These are phyloP conservation scores for Fusarium sp. DNA, from an alignment of 2,329 filamentous ascomycete species.

Conservation along the genomic window DNA sequence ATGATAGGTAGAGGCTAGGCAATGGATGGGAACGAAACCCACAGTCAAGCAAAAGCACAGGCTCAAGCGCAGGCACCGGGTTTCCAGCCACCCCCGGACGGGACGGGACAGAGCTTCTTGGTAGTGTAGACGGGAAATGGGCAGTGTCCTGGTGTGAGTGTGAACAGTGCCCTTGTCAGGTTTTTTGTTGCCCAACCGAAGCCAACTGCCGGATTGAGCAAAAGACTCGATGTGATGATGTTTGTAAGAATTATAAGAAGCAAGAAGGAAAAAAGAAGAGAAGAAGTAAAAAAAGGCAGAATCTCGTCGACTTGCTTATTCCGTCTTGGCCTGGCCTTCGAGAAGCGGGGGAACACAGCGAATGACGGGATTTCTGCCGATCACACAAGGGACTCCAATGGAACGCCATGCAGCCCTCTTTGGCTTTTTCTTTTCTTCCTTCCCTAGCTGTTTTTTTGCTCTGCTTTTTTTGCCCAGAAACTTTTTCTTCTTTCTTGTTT, in stretches of 20 bases:
- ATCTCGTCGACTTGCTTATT: slow-evolving; percentile 17
- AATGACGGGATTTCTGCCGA: slow-evolving; percentile 33
- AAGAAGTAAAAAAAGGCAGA: neutral
- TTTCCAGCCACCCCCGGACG: slow-evolving; percentile 30
- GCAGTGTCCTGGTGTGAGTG: neutral
- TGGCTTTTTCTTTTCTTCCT: neutral
- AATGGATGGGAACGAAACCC: neutral
- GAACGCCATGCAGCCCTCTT: slow-evolving; percentile 34
- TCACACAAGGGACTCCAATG: slow-evolving; percentile 21
- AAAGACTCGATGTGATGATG: neutral
- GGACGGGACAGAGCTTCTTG: slow-evolving; percentile 16
- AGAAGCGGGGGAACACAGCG: slow-evolving; percentile 35
- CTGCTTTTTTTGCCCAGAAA: neutral
- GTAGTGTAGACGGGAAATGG: neutral
- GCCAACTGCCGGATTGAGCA: slow-evolving; percentile 27
- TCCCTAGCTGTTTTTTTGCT: neutral
- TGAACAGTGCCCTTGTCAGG: neutral
- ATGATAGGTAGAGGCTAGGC: neutral
- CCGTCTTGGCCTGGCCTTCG: slow-evolving; percentile 37
- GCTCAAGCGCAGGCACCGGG: slow-evolving; percentile 32
- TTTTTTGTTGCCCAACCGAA: slow-evolving; percentile 4
- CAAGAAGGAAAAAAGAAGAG: neutral
- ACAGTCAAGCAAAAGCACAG: slow-evolving; percentile 26
- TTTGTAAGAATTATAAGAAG: neutral
- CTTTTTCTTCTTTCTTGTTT: neutral